Evolutionary conservation across 169 alveolate species (phyloP), one percentile per base, ranked within the genome.

Genomic region (Plasmodium fragile): DNA sequence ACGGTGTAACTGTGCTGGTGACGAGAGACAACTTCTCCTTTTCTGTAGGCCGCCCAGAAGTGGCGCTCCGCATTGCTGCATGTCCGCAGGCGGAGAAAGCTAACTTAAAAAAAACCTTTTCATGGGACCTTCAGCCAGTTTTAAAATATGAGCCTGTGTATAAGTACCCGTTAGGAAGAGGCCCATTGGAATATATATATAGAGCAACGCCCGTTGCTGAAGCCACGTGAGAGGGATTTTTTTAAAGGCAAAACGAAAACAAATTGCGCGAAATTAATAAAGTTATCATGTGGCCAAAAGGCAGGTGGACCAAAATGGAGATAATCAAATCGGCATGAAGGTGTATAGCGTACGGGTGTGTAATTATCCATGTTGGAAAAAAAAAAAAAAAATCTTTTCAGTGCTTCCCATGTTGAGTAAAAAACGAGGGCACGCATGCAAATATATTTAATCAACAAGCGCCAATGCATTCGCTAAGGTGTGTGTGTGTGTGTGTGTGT

Each of bases 311-410:
- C 75, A 65, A 65, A 65, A 65, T 65, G 36, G 36, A 18, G 75
- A 65, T 25, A 65, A 28, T 65, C 41, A 65, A 65, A 65, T 65
- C 75, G 75, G 75, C 75, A 65, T 65, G 36, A 65, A 65, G 36
- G 75, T 28, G 39, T 65, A 65, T 65, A 65, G 16, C 36, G 75
- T 16, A 65, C 36, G 39, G 75, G 75, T 0, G 36, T 18, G 36
- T 65, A 65, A 65, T 25, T 65, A 18, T 18, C 75, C 16, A 65
- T 65, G 75, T 13, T 7, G 75, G 75, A 8, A 18, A 22, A 65
- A 22, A 65, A 7, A 65, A 65, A 18, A 65, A 25, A 65, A 65
- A 8, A 59, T 2, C 7, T 10, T 10, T 8, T 28, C 36, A 49
- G 22, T 49, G 59, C 59, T 49, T 49, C 32, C n/a, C 75, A 4